These are phyloP conservation scores for Epichloe uncinata DNA, from an alignment of 2,329 filamentous ascomycete genomes.

Conservation along the genomic window DNA sequence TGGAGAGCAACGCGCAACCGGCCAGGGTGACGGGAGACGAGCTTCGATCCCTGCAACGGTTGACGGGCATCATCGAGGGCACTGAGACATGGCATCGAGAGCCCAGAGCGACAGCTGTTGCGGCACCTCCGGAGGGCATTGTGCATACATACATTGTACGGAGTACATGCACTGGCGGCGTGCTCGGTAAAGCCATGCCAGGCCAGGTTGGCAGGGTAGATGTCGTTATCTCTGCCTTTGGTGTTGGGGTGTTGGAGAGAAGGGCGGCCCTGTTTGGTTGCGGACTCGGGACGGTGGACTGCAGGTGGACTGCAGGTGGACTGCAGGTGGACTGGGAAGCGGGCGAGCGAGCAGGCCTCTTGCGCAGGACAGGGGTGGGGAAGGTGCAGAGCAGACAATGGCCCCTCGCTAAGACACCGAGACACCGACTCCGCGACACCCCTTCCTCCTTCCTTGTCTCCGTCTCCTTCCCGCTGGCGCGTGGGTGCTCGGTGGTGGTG, in stretches of 20 bases:
- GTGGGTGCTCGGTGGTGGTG: background rate
- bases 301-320: no score
- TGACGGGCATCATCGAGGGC: slow-evolving; percentile 3
- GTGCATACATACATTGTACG: background rate
- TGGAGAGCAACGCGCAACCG: slow-evolving; percentile 8
- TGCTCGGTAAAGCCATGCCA: background rate
- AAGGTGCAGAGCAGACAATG: background rate
- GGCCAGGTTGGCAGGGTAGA: background rate
- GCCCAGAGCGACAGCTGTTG: slow-evolving; percentile 5
- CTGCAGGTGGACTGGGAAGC: background rate
- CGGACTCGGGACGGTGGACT: background rate
- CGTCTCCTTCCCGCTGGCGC: background rate
- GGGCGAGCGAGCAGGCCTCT: background rate
- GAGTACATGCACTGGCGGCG: background rate
- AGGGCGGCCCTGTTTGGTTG: background rate
- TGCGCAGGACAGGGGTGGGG: slow-evolving; percentile 2
- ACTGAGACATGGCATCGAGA: slow-evolving; percentile 4
- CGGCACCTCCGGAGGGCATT: slow-evolving; percentile 5
- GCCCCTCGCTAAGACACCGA: background rate
- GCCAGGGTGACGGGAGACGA: slow-evolving; percentile 11
- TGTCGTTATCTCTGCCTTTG: background rate
- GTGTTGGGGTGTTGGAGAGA: background rate
- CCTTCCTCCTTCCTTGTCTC: background rate
- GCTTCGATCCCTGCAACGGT: slow-evolving; percentile 4
- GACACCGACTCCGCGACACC: background rate